Evolutionary conservation across 306 rosid genomes (phyloP).

Genomic region (Pterocarpus macrocarpus): DNA sequence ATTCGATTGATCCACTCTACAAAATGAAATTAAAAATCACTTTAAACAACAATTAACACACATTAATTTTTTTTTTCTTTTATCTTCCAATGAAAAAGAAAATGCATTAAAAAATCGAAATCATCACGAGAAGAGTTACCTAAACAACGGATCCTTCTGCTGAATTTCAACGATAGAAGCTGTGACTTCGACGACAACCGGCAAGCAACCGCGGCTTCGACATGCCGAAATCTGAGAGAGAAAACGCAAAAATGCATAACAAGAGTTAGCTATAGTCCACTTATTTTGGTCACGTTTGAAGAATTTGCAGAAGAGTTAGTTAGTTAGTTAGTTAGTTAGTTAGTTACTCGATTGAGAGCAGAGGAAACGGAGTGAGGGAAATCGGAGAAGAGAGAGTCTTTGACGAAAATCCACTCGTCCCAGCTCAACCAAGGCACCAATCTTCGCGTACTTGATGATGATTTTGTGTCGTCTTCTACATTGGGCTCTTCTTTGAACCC

Average conservation of each 20-base stretch:
- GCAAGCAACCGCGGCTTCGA: slow-evolving; percentile 89
- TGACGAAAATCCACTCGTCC: slow-evolving; percentile 89
- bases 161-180: slow-evolving; percentile 81
- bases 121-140: slow-evolving; percentile 47
- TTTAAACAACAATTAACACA: neutral
- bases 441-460: slow-evolving; percentile 51
- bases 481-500: slow-evolving; percentile 50
- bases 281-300: neutral
- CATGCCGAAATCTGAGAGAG: slow-evolving; percentile 74
- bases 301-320: neutral
- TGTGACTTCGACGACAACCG: slow-evolving; percentile 74
- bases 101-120: neutral
- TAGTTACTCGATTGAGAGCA: slow-evolving; percentile 72
- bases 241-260: neutral
- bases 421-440: slow-evolving; percentile 94
- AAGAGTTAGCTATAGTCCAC: neutral
- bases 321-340: neutral
- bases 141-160: slow-evolving; percentile 66
- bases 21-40: slow-evolving; percentile 35
- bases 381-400: slow-evolving; percentile 70
- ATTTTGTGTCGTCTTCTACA: slow-evolving; percentile 24
- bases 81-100: neutral
- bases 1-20: slow-evolving; percentile 45
- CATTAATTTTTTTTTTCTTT: neutral
- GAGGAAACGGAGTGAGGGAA: slow-evolving; percentile 66